phyloP scores from a whole-genome alignment of 805 yeast species.

The Debaryomyces castellii region DNA sequence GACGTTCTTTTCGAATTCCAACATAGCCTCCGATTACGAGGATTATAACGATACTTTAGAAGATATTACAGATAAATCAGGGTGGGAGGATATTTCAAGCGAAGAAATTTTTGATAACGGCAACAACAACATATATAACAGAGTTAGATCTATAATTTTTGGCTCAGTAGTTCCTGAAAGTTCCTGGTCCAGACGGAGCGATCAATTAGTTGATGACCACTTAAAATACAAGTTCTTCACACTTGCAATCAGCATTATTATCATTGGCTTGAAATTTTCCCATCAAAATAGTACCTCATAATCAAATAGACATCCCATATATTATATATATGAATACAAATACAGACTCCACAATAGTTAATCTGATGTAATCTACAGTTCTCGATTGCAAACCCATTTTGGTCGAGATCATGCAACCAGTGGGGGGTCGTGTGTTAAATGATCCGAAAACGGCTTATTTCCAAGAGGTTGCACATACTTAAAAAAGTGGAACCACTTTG shows the following conservation, averaged over 20 bases:
- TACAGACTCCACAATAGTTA: too few species aligned
- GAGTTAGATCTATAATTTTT: conserved; percentile 32
- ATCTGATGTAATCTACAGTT: too few species aligned
- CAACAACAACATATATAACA: conserved; percentile 27
- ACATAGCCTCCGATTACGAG: conserved; percentile 9
- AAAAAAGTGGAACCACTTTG: neutral
- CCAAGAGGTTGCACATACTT: neutral
- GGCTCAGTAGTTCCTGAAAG: conserved; percentile 16
- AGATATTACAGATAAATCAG: conserved; percentile 13
- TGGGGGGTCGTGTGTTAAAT: neutral
- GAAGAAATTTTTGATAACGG: conserved; percentile 2
- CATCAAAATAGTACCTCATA: conserved; percentile 10
- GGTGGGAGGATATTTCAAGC: conserved; percentile 13
- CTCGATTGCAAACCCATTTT: neutral
- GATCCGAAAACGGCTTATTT: neutral
- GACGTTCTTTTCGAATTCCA: conserved; percentile 18
- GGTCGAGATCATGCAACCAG: neutral
- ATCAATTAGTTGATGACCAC: conserved; percentile 35
- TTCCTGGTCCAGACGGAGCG: conserved; percentile 14
- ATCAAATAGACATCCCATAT: conserved; percentile 6
- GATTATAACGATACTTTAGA: conserved; percentile 11
- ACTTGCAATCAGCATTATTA: conserved; percentile 41
- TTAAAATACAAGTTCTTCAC: conserved; percentile 43
- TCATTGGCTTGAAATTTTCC: conserved; percentile 39
- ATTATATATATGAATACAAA: neutral